Base-by-base conservation (phyloP, 805 yeast genomes). In the Blastobotrys peoriensis region DNA sequence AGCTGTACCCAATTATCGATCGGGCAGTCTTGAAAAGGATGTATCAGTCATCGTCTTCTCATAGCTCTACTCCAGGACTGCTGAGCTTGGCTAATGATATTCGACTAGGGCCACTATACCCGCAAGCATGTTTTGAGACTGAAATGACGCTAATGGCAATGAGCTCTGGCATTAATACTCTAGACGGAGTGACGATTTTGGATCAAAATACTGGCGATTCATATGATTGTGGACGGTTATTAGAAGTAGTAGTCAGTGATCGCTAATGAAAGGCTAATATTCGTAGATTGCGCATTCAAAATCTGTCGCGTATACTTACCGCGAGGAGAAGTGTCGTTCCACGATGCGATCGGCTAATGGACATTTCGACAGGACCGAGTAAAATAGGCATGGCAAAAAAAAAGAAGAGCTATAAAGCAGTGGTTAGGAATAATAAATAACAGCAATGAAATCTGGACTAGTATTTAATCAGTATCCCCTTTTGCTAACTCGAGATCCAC, bases 131-230 rank as follows among this genome's bases (percentile, higher is more conserved):
- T 8, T 79, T 71, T 54, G 89, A 85, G 51, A 73, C 86, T 2
- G 79, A 75, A 41, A 63, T 85, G 21, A 68, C 67, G 41, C 60
- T 85, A 33, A 64, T 82, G 38, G 88, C 86, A 0, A 63, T 83
- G 10, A 73, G 78, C 35, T 69, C 71, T 51, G 95, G 95, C 0
- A 70, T 81, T 5, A 79, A 74, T 57, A 74, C 76, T 36, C 62
- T 86, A 17, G 78, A 74, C 44, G 87, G 85, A 2, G 71, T 83
- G n/a, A 74, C 74, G 46, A 67, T 86, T 10, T 71, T 79, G 38
- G 94, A 85, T 55, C 65, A 78, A 8, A 56, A 60, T 30, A 71
- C 79, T 16, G 86, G 89, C 2, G 89, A 83, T 45, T 74, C 78
- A 1, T 70, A 79, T 50, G 88, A 79, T 49, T 81, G 85, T 57